Base-by-base conservation (phyloP, 176 grass and related monocot species). In the Phyllostachys edulis region DNA sequence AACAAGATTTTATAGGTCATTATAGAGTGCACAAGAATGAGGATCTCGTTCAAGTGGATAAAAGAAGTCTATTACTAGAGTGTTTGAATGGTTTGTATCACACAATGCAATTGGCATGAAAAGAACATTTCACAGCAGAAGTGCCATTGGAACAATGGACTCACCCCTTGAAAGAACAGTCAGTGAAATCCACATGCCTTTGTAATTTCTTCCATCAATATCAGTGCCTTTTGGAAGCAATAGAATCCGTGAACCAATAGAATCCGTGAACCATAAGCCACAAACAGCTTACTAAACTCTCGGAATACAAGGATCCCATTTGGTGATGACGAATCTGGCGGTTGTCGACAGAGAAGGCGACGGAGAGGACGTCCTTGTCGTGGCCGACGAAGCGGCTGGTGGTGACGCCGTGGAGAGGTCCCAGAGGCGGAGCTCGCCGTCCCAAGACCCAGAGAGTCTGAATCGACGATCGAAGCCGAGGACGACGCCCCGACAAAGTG, bases 301-400 rank as follows among this genome's bases (percentile, higher is more conserved):
- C 91, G 91, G 72, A 99, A 99, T 20, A 99, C 82, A 87, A 99
- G 97, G 70, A 99, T 99, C 16, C 97, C 97, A 91, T 99, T 99
- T 88, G 97, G 93, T 55, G 97, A 99, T 75, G 97, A 96, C 52
- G 93, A 92, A 92, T 99, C 97, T n/a, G n/a, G n/a, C n/a, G n/a
- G n/a, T n/a, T n/a, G n/a, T n/a, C n/a, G n/a, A n/a, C n/a, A n/a
- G n/a, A n/a, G n/a, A n/a, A n/a, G n/a, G n/a, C n/a, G n/a, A n/a
- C n/a, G n/a, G n/a, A n/a, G n/a, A n/a, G n/a, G n/a, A n/a, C n/a
- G n/a, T n/a, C n/a, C n/a, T n/a, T n/a, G n/a, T n/a, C n/a, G n/a
- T n/a, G n/a, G n/a, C n/a, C n/a, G n/a, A n/a, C n/a, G n/a, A n/a
- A n/a, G n/a, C n/a, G n/a, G n/a, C n/a, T n/a, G n/a, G n/a, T n/a